These are phyloP conservation scores for Hysterium pulicare DNA, from an alignment of 2,329 filamentous ascomycete genomes.

Conservation along the genomic window DNA sequence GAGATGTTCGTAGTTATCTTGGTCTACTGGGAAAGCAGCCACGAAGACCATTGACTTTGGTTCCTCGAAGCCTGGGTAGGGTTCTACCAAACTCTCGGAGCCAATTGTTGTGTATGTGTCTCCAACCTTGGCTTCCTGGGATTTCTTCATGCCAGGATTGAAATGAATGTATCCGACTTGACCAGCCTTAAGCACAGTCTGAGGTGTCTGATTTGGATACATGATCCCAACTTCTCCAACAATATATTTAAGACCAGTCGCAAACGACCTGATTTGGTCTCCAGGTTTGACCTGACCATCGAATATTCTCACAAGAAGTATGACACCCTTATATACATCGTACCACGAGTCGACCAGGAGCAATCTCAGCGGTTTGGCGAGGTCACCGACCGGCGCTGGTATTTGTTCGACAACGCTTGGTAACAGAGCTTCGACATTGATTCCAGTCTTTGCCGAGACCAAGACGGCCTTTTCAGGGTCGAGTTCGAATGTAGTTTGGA, in stretches of 20 bases:
- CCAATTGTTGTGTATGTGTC: constrained; percentile 89
- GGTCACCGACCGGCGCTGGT: constrained; percentile 73
- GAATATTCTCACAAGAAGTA: constrained; percentile 86
- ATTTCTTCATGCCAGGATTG: constrained; percentile 97
- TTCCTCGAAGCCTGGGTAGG: constrained; percentile 90
- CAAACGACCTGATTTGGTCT: constrained; percentile 82
- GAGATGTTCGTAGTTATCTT: constrained; percentile 78
- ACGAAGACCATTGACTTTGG: constrained; percentile 99
- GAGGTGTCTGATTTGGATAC: constrained; percentile 82
- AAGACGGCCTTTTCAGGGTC: constrained; percentile 69
- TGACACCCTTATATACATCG: constrained; percentile 90
- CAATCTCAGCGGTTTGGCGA: constrained; percentile 70
- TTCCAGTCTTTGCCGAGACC: constrained; percentile 91
- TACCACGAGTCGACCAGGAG: constrained; percentile 98
- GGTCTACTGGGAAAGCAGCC: constrained; percentile 90
- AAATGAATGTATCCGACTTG: constrained; percentile 97
- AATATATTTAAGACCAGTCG: constrained; percentile 82
- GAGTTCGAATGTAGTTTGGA: constrained; percentile 82
- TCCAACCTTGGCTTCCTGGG: constrained; percentile 91
- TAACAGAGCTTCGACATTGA: constrained; percentile 79
- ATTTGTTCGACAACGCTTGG: constrained; percentile 83
- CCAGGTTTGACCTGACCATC: constrained; percentile 80
- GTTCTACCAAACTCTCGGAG: constrained; percentile 70
- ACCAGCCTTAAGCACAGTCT: constrained; percentile 76
- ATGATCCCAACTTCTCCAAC: constrained; percentile 97